Base-by-base conservation (phyloP, 345 rosid species). In the Citrus sp. region DNA sequence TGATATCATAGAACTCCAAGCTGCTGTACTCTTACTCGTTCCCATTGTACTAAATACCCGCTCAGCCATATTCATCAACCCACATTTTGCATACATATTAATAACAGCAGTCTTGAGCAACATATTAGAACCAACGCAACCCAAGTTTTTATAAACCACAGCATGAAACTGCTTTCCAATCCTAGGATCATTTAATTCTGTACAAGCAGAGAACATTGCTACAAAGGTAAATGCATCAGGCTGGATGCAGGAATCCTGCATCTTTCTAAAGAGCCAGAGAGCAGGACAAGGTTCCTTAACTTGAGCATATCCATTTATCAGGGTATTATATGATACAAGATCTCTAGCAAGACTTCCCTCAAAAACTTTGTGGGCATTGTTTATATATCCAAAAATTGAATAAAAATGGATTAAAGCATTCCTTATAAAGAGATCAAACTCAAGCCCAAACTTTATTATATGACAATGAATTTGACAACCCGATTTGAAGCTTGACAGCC, bases 1-100 rank as follows among this genome's bases (percentile, higher is more conserved):
- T 4, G 86, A 81, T 21, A 88, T 75, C 81, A 90, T 81, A 69
- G 88, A 83, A 71, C 88, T 86, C 85, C 81, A 83, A 65, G 86
- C 85, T 28, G 76, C 80, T 22, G 72, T 40, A 28, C 70, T 77
- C 32, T 55, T 55, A 35, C 25, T n/a, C 32, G 21, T 74, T 67
- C 34, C 42, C 76, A 79, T 77, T 18, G 78, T 61, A 35, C 64
- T 54, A 64, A 79, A 77, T 34, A 81, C 80, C 72, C 27, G 59
- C 72, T 79, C 86, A 49, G 88, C 88, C 67, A 77, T 75, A 28
- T 75, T 62, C 86, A 86, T 77, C 70, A 70, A 72, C 63, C 88
- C 86, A 65, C 78, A 83, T 80, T 86, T 86, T 54, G 85, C 77
- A 78, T 83, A 86, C 80, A 77, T 70, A 68, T 83, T 83, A 74